Evolutionary conservation across 192 early-diverging fungal species (phyloP).

Genomic region (Coemansia sp.): DNA sequence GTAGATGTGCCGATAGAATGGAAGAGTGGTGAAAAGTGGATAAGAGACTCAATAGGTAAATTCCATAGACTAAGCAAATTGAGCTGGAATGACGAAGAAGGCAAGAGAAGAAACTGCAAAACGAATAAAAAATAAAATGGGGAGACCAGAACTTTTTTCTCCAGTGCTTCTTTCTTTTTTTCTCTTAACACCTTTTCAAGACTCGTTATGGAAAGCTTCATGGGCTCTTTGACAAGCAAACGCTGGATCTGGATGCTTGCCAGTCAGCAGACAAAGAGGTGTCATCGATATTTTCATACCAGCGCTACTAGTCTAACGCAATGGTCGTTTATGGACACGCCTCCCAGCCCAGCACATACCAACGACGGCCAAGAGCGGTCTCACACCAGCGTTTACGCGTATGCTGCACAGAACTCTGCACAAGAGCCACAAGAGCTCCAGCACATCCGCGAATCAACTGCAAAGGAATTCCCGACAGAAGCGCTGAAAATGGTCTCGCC

Average conservation of each 20-base stretch:
- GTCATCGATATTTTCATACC: background rate
- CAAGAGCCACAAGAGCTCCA: slow-evolving; percentile 21
- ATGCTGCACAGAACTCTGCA: slow-evolving; percentile 16
- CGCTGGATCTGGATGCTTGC: background rate
- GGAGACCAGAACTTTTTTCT: background rate
- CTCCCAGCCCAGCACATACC: background rate
- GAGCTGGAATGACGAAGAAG: background rate
- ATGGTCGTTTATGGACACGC: slow-evolving; percentile 31
- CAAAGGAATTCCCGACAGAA: slow-evolving; percentile 7
- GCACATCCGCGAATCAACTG: slow-evolving; percentile 17
- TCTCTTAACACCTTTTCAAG: background rate
- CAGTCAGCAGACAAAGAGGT: background rate
- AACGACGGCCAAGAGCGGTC: background rate
- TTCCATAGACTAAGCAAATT: background rate
- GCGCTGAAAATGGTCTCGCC: slow-evolving; percentile 52
- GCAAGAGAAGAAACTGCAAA: background rate
- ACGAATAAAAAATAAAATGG: background rate
- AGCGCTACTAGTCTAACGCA: background rate
- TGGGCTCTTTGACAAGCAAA: background rate
- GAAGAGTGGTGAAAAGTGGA: background rate
- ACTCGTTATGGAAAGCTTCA: background rate
- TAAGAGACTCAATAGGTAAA: background rate
- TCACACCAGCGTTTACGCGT: slow-evolving; percentile 19
- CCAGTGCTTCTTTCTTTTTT: background rate
- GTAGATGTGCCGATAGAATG: background rate